A percentile compares a stretch with the other conserved stretches of the same genome.
Evolutionary conservation across 2,329 filamentous ascomycete genomes (phyloP).

Genomic region (Samsoniella hepiali): DNA sequence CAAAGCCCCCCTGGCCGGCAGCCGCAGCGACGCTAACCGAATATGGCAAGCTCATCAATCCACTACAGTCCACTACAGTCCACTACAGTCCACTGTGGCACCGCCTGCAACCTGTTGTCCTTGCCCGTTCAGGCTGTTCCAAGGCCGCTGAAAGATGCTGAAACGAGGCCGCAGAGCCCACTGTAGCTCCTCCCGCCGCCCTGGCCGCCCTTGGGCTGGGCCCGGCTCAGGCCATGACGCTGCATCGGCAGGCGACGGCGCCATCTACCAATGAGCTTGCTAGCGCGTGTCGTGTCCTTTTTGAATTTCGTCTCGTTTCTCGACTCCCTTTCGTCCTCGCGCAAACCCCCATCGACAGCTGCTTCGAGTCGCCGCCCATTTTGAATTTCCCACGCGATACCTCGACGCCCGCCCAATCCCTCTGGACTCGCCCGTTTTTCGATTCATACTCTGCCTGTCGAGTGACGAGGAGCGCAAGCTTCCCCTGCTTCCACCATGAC

Average conservation of each 20-base stretch:
- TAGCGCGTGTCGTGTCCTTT: constrained; percentile 29
- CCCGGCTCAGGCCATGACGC: neutral
- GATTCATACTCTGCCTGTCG: neutral
- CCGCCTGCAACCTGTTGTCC: neutral
- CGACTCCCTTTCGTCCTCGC: constrained; percentile 14
- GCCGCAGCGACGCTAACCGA: neutral
- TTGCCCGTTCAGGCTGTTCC: constrained; percentile 3
- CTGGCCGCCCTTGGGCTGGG: neutral
- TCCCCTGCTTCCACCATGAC: constrained; percentile 35
- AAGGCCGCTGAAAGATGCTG: constrained; percentile 1
- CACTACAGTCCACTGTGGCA: neutral
- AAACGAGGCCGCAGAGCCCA: neutral
- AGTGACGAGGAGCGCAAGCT: constrained; percentile 12
- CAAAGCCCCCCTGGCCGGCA: neutral
- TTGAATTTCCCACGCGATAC: neutral
- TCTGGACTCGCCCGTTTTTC: neutral
- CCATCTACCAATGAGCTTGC: constrained; percentile 24
- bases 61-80: neutral
- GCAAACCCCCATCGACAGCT: neutral
- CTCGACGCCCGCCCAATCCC: neutral
- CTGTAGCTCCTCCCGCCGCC: neutral
- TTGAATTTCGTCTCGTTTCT: constrained; percentile 9
- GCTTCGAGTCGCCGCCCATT: neutral
- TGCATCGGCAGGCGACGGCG: neutral
- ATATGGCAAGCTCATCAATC: neutral